Conservation (phyloP, 257 asterid species). For the Rhazya stricta region DNA sequence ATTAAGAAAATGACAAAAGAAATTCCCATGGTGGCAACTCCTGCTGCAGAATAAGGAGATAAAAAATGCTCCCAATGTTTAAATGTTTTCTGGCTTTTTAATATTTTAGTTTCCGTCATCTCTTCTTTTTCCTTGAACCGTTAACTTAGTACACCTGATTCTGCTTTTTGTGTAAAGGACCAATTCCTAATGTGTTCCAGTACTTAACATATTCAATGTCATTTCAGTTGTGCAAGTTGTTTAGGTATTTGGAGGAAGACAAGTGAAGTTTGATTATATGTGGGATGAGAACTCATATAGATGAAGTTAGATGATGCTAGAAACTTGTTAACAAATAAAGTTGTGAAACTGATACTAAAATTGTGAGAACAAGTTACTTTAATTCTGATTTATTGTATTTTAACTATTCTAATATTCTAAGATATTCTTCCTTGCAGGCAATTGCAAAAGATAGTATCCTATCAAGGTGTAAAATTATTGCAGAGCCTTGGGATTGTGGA, state of each 20-base stretch:
- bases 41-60: neutral
- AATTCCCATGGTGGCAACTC: neutral
- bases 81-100: neutral
- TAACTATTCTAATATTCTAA: neutral
- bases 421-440: constrained; percentile 47
- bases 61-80: neutral
- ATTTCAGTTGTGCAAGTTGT: neutral
- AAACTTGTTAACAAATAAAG: neutral
- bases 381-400: neutral
- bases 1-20: neutral
- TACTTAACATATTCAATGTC: neutral
- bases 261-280: neutral
- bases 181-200: neutral
- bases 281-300: neutral
- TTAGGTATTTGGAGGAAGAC: neutral
- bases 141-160: neutral
- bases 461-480: constrained; percentile 88
- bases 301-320: neutral
- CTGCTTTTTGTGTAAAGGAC: neutral
- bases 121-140: neutral
- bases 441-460: constrained; percentile 82
- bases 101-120: neutral
- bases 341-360: neutral
- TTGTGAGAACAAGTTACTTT: neutral
- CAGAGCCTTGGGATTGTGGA: constrained; percentile 99